Base-by-base conservation (phyloP, 1,139 yeast species). In the Starmera stellimalicola region DNA sequence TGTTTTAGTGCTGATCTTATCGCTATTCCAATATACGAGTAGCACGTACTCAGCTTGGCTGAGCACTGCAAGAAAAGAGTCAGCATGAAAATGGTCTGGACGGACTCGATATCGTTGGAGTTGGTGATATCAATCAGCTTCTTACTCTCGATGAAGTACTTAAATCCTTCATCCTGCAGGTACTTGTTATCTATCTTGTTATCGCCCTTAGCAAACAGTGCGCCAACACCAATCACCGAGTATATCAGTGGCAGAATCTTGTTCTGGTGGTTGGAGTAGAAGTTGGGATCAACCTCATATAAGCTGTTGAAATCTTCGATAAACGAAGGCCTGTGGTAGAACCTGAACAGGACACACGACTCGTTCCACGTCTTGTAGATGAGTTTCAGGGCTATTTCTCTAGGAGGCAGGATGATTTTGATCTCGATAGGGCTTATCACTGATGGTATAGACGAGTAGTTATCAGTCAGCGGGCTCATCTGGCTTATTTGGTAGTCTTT, bases 11-110 rank as follows among this genome's bases (percentile, higher is more conserved):
- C 91, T 28, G 88, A 78, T 47, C 95, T 63, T 33, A 85, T 59
- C 0, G 94, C 95, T 36, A 84, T 78, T 3, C 95, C 95, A 45
- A 84, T 82, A 52, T 84, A 85, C 0, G 94, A 79, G 54, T 87
- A 85, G 54, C 95, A 85, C 1, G 94, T 81, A 1, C 91, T 78
- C 37, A 87, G 62, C 40, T 94, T 68, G 0, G 95, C 95, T 3
- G 93, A 79, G 51, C 94, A 84, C 57, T 85, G 95, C 33, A 87
- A 61, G 53, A 84, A 87, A 44, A 85, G 65, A 27, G 85, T 77
- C 58, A 71, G 54, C 68, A 70, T 68, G 39, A 70, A 67, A 33
- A 85, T 71, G 0, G 95, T 77, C 55, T 87, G 95, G 39, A 77
- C 70, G 14, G 78, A 73, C 47, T 70, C 72, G n/a, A 74, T 57